A percentile compares a stretch with the other conserved stretches of the same genome.
phyloP scores from a whole-genome alignment of 2,329 filamentous ascomycete genomes.

The Atkinsonella hypoxylon region DNA sequence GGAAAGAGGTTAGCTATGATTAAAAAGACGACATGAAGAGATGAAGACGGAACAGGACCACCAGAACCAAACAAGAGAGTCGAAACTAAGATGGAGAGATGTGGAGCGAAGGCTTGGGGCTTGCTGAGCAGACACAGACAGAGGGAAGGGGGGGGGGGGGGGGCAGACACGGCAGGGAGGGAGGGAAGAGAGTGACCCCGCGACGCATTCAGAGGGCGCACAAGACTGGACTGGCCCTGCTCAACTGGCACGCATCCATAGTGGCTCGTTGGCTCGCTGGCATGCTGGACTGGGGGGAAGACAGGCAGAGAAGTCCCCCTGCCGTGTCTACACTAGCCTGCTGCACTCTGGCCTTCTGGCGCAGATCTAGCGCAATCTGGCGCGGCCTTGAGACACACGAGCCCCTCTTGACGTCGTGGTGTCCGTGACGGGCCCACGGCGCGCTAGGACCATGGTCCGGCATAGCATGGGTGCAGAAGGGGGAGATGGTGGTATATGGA shows the following conservation, averaged over 20 bases:
- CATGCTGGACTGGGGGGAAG: too few species aligned
- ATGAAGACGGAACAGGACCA: constrained; percentile 1
- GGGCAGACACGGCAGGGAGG: not conserved
- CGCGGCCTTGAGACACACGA: constrained; percentile 26
- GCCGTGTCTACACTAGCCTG: constrained; percentile 16
- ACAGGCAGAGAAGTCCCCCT: constrained; percentile 8
- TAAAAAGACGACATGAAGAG: constrained; percentile 7
- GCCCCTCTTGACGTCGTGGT: constrained; percentile 24
- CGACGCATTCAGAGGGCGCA: too few species aligned
- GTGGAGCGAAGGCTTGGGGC: constrained; percentile 3
- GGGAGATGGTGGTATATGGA: constrained; percentile 3
- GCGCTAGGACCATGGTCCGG: constrained; percentile 3
- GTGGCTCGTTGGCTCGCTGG: too few species aligned
- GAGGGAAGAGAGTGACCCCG: too few species aligned
- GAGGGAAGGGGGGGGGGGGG: too few species aligned
- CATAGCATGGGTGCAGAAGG: not conserved
- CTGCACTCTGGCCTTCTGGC: too few species aligned
- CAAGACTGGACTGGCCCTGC: not conserved
- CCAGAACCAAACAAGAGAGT: constrained; percentile 9
- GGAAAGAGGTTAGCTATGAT: constrained; percentile 11
- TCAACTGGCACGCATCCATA: too few species aligned
- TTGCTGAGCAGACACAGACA: too few species aligned
- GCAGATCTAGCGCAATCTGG: constrained; percentile 10
- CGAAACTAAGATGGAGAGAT: constrained; percentile 3
- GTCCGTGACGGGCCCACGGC: constrained; percentile 1